phyloP scores from a whole-genome alignment of 192 early-diverging fungal genomes.

The Coemansia sp. region DNA sequence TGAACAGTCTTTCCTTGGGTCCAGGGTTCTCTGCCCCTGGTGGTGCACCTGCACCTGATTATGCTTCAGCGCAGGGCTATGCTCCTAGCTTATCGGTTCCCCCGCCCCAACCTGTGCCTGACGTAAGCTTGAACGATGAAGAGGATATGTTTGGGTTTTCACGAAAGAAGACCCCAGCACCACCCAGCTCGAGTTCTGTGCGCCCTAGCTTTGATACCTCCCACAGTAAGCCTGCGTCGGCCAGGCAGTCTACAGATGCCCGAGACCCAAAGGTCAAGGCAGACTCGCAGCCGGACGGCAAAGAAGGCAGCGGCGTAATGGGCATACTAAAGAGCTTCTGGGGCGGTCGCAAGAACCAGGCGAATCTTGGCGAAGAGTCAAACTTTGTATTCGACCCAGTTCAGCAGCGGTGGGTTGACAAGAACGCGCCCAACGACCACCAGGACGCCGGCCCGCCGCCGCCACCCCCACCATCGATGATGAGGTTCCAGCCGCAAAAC shows the following conservation, averaged over 20 bases:
- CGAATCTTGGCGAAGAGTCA: constrained; percentile 83
- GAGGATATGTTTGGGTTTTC: constrained; percentile 57
- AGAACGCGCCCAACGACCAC: constrained; percentile 37
- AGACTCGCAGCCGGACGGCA: constrained; percentile 42
- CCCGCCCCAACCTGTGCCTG: constrained; percentile 1
- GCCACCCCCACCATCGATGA: constrained; percentile 47
- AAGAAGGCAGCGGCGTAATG: constrained; percentile 57
- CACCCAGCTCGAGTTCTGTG: constrained; percentile 7
- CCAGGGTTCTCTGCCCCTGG: neutral
- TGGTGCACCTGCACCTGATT: neutral
- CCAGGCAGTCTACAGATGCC: constrained; percentile 15
- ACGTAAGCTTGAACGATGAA: constrained; percentile 29
- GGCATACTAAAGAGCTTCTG: constrained; percentile 55
- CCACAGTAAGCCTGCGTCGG: constrained; percentile 25
- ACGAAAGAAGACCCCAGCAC: constrained; percentile 22
- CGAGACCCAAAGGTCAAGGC: constrained; percentile 18
- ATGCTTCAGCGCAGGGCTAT: neutral
- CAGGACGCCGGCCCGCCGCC: constrained; percentile 29
- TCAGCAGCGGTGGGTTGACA: constrained; percentile 80
- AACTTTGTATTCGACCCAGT: constrained; percentile 86
- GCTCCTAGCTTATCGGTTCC: constrained; percentile 1
- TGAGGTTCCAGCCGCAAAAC: constrained; percentile 31
- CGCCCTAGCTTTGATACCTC: constrained; percentile 25
- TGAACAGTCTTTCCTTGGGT: neutral
- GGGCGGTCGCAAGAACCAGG: constrained; percentile 60